phyloP scores from a whole-genome alignment of 495 filamentous ascomycete species.

The Podospora comata region DNA sequence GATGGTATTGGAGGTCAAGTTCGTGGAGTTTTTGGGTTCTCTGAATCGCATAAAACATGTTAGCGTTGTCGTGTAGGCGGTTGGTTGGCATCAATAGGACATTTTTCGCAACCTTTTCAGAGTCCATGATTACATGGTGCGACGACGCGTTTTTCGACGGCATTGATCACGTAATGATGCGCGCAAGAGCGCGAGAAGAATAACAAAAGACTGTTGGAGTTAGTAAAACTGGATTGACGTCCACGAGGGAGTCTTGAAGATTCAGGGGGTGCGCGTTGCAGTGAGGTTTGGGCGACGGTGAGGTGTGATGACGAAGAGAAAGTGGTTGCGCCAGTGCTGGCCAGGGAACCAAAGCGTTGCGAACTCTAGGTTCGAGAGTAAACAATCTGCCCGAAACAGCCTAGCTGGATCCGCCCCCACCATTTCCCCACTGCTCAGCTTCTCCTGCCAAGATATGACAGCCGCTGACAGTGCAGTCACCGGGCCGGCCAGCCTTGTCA shows the following conservation, averaged over 20 bases:
- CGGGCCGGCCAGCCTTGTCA: background rate
- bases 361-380: conserved; percentile 27
- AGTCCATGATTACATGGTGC: conserved; percentile 41
- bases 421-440: background rate
- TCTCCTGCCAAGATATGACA: conserved; percentile 5
- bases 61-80: background rate
- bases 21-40: conserved; percentile 38
- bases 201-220: background rate
- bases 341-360: conserved; percentile 11
- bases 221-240: conserved; percentile 5
- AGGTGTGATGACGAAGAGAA: conserved; percentile 10
- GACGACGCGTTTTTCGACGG: conserved; percentile 36
- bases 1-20: conserved; percentile 66
- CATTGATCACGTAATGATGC: conserved; percentile 21
- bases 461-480: background rate
- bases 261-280: background rate
- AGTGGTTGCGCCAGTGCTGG: conserved; percentile 1
- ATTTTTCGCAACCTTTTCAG: conserved; percentile 39
- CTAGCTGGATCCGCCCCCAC: conserved; percentile 15
- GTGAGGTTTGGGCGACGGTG: background rate
- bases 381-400: conserved; percentile 34
- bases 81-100: background rate
- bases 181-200: background rate
- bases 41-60: conserved; percentile 19
- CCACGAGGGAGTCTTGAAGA: background rate